Evolutionary conservation across 176 grass and related monocot genomes (phyloP).

Genomic region (Avena eriantha): DNA sequence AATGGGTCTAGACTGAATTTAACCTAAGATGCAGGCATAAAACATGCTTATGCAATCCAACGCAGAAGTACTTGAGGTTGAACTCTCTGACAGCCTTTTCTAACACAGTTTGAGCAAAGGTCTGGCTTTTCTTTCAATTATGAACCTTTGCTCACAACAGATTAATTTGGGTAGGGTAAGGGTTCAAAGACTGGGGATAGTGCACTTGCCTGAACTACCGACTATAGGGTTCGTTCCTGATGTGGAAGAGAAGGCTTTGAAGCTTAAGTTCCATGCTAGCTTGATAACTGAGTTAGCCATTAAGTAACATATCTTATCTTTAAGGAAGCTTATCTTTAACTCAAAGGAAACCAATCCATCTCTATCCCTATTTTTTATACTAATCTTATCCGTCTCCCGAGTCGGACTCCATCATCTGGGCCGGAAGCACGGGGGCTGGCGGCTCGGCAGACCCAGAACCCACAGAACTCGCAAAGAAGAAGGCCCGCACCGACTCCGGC

Average conservation of each 20-base stretch:
- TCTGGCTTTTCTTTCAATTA: not conserved
- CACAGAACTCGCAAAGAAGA: no score
- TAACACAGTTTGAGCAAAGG: not conserved
- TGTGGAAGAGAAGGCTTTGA: not conserved
- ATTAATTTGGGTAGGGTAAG: constrained; percentile 3
- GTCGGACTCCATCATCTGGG: no score
- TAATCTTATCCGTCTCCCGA: not conserved
- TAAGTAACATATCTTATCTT: not conserved
- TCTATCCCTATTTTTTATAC: not conserved
- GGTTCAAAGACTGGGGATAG: constrained; percentile 1
- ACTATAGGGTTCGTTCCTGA: not conserved
- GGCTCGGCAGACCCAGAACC: no score
- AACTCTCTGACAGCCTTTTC: not conserved
- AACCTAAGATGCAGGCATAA: not conserved
- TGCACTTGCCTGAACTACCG: constrained; percentile 5
- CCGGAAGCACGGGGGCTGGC: no score
- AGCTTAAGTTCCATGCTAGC: not conserved
- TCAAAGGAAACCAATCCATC: not conserved
- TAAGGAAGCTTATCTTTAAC: not conserved
- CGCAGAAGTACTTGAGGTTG: not conserved
- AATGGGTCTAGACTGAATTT: not conserved
- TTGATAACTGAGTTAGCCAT: not conserved
- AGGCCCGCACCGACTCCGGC: no score
- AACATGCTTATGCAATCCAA: not conserved
- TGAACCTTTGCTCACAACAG: not conserved